A percentile compares a stretch with the other conserved stretches of the same genome.
These are phyloP conservation scores for Coemansia sp. DNA, from an alignment of 192 early-diverging fungal species.

Conservation along the genomic window DNA sequence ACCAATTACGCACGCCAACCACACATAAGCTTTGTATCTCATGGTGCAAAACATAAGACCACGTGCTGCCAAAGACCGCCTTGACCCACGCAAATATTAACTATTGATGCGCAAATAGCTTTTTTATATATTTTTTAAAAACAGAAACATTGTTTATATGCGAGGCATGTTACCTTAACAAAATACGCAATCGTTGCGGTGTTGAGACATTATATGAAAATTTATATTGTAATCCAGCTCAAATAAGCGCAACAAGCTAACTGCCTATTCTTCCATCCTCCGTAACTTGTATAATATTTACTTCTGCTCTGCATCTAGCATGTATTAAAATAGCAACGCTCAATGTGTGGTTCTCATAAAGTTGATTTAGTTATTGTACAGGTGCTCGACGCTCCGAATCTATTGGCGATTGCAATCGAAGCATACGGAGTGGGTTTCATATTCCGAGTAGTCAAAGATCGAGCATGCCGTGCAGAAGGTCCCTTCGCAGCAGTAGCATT, in stretches of 20 bases:
- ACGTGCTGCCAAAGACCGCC: too few species aligned
- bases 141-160: too few species aligned
- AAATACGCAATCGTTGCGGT: too few species aligned
- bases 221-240: too few species aligned
- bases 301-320: not conserved
- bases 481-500: slow-evolving; percentile 35
- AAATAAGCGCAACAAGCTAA: not conserved
- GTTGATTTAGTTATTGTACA: not conserved
- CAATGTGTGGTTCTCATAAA: not conserved
- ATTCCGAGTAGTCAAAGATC: slow-evolving; percentile 40
- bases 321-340: not conserved
- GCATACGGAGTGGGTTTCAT: slow-evolving; percentile 46
- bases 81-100: too few species aligned
- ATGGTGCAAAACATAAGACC: too few species aligned
- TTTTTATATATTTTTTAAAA: too few species aligned
- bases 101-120: too few species aligned
- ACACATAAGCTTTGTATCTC: too few species aligned
- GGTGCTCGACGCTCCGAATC: not conserved
- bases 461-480: slow-evolving; percentile 45
- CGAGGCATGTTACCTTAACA: too few species aligned
- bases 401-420: slow-evolving; percentile 39
- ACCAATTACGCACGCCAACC: too few species aligned
- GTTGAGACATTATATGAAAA: too few species aligned
- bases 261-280: not conserved
- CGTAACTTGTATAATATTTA: not conserved